These are phyloP conservation scores for Pichiaceae sp. DNA, from an alignment of 1,139 yeast species.

Conservation along the genomic window DNA sequence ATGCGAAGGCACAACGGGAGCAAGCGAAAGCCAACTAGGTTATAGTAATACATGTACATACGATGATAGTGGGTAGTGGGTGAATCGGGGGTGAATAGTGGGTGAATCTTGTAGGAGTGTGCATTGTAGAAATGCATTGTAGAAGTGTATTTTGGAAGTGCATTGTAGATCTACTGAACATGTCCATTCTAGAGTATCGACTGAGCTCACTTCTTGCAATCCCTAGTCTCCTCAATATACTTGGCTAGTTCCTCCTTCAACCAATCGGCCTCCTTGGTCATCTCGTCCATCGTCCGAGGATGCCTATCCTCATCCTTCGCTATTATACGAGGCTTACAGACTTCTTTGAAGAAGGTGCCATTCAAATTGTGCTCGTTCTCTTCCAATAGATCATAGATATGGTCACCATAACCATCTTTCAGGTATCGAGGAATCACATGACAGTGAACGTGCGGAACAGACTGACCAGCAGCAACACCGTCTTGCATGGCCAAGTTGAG, in stretches of 20 bases:
- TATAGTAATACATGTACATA: background rate
- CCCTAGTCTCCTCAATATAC: slow-evolving; percentile 16
- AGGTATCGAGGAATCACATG: slow-evolving; percentile 80
- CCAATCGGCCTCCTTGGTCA: slow-evolving; percentile 58
- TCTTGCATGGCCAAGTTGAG: slow-evolving; percentile 89
- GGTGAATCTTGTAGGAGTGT: too few species aligned
- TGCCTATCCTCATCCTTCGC: slow-evolving; percentile 39
- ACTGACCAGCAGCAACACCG: slow-evolving; percentile 93
- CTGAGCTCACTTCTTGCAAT: too few species aligned
- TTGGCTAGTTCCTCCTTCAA: slow-evolving; percentile 35
- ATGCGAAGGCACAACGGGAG: too few species aligned
- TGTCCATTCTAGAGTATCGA: too few species aligned
- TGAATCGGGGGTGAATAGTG: too few species aligned
- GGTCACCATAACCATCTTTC: slow-evolving; percentile 62
- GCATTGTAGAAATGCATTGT: too few species aligned
- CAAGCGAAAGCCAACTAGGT: slow-evolving; percentile 3
- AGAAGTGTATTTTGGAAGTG: too few species aligned
- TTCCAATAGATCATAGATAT: slow-evolving; percentile 57
- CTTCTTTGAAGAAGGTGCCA: slow-evolving; percentile 26
- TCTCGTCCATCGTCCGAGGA: slow-evolving; percentile 47
- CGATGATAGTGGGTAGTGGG: too few species aligned
- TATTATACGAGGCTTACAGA: slow-evolving; percentile 25
- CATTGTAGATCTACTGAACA: too few species aligned
- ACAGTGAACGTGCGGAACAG: slow-evolving; percentile 88
- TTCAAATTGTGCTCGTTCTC: slow-evolving; percentile 34